Evolutionary conservation across 352 stramenopile species (phyloP), one percentile per base, ranked within the genome.

Genomic region (Phytophthora sp.): DNA sequence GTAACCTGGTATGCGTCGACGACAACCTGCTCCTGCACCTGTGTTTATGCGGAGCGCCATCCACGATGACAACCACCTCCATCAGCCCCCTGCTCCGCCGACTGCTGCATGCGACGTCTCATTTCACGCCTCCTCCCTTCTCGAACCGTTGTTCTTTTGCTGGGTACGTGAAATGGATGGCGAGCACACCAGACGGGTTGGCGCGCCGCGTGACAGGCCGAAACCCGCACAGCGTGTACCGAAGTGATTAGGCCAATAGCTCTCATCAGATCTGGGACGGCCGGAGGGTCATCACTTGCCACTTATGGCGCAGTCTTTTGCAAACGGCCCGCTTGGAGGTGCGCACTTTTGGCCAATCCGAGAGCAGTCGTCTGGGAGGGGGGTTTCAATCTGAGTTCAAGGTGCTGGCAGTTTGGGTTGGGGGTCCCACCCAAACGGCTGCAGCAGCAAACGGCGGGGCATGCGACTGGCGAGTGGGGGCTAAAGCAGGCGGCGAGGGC

Each of bases 141-240:
- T 68, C 55, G 31, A 57, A 61, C 36, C 49, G 27, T 65, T 71
- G 58, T 57, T 60, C 23, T 62, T 58, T 67, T 51, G 57, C 47
- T 69, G 63, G 63, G 55, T 71, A 68, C 69, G 23, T 13, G 46
- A 64, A 73, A 71, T 76, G 63, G 59, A 55, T 76, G 69, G 69
- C 56, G 56, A 33, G 44, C 41, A 23, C 38, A 23, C 27, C 29
- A 65, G 47, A 58, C 54, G 50, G 46, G 63, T 71, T 71, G 27
- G 42, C 46, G 42, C 53, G 26, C 35, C 50, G 12, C 12, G n/a
- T 46, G 23, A 63, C 31, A 52, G 58, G 51, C 52, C 24, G 41
- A 59, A n/a, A 57, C 54, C 51, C 36, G 53, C 20, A 30, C 26
- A n/a, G 12, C 2, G 1, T 44, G 55, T 59, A 11, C 24, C 12